phyloP scores from a whole-genome alignment of 192 early-diverging fungal species.

The Umbelopsis sp. region DNA sequence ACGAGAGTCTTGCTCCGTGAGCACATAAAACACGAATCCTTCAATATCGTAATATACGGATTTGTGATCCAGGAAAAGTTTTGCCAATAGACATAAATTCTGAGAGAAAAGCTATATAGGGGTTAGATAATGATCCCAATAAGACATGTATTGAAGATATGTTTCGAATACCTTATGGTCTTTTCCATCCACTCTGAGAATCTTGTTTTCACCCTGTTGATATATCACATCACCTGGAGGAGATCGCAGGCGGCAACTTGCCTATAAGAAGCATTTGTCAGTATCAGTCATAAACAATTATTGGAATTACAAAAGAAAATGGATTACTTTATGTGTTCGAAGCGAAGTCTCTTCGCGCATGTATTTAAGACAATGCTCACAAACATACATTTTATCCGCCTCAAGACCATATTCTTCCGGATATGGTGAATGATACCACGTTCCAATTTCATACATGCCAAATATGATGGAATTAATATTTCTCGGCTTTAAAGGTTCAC shows the following conservation, averaged over 20 bases:
- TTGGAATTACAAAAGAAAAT: background rate
- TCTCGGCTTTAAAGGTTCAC: background rate
- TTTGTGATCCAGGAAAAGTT: slow-evolving; percentile 97
- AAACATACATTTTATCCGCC: slow-evolving; percentile 75
- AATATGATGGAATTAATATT: slow-evolving; percentile 64
- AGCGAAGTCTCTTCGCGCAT: slow-evolving; percentile 75
- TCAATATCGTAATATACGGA: slow-evolving; percentile 95
- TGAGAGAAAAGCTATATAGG: slow-evolving; percentile 83
- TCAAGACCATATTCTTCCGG: slow-evolving; percentile 82
- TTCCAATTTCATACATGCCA: slow-evolving; percentile 83
- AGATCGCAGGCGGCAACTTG: slow-evolving; percentile 56
- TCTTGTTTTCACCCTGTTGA: slow-evolving; percentile 62
- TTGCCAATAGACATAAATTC: slow-evolving; percentile 90
- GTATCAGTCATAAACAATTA: background rate
- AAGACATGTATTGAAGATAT: background rate
- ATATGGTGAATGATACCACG: slow-evolving; percentile 95
- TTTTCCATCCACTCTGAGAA: slow-evolving; percentile 90
- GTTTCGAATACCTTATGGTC: slow-evolving; percentile 66
- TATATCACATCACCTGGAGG: slow-evolving; percentile 88
- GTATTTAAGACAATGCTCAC: slow-evolving; percentile 94
- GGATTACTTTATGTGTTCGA: slow-evolving; percentile 62
- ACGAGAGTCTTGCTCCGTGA: slow-evolving; percentile 61
- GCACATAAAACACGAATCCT: slow-evolving; percentile 91
- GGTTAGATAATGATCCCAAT: background rate
- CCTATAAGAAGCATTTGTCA: slow-evolving; percentile 29